Evolutionary conservation across 106 monocot species (phyloP).

Genomic region (Narthecium ossifragum): DNA sequence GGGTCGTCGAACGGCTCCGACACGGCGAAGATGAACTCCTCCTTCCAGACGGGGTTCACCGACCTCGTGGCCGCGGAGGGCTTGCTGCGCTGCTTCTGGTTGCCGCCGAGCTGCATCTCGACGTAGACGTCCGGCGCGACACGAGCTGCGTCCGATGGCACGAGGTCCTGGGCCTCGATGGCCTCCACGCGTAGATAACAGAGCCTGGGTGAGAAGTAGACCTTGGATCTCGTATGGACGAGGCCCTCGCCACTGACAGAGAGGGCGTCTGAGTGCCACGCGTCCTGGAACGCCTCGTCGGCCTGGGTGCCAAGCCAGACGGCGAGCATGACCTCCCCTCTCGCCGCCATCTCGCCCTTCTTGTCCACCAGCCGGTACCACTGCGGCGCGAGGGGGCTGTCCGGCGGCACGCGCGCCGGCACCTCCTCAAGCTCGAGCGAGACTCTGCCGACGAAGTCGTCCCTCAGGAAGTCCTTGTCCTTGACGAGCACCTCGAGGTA

Average conservation of each 20-base stretch:
- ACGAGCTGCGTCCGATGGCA: background rate
- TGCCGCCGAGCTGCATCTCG: conserved; percentile 2
- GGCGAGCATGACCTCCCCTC: conserved; percentile 9
- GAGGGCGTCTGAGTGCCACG: conserved; percentile 8
- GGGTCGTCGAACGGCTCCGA: conserved; percentile 5
- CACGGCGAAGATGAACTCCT: conserved; percentile 2
- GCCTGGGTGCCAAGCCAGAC: conserved; percentile 13
- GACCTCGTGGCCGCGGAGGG: background rate
- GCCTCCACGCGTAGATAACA: background rate
- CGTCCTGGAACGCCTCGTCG: conserved; percentile 7
- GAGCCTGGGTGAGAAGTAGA: conserved; percentile 7
- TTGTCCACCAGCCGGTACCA: conserved; percentile 10
- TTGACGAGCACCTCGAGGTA: background rate
- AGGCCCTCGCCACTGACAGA: background rate
- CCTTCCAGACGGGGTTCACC: background rate
- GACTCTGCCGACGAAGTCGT: conserved; percentile 5
- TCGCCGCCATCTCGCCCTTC: background rate
- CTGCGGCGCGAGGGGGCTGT: conserved; percentile 7
- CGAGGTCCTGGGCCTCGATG: conserved; percentile 9
- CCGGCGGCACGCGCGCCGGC: conserved; percentile 4
- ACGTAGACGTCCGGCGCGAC: background rate
- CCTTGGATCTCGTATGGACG: conserved; percentile 3
- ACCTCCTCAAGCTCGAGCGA: background rate
- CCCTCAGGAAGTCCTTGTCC: conserved; percentile 3
- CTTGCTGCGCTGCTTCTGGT: background rate